Percentiles rank a stretch among this genome's conserved stretches.
Conservation (phyloP, 2,329 filamentous ascomycete species). For the Pestalotiopsis sp. region DNA sequence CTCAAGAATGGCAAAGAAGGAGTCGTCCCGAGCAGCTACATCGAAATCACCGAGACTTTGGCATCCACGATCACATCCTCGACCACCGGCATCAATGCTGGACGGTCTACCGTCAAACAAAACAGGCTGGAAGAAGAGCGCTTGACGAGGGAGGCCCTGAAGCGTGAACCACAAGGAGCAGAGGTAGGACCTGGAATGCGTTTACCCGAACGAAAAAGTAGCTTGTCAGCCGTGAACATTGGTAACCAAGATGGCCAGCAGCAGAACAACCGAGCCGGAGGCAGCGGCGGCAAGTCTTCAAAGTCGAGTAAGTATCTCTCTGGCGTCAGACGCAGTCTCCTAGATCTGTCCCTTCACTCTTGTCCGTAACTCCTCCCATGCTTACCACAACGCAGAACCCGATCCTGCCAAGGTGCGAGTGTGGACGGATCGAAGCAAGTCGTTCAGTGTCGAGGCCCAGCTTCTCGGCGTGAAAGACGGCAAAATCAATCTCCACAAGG, state of each 20-base stretch:
- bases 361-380: too few species aligned
- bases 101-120: constrained; percentile 72
- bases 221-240: constrained; percentile 66
- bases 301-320: constrained; percentile 68
- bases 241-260: constrained; percentile 69
- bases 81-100: constrained; percentile 46
- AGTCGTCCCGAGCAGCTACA: constrained; percentile 94
- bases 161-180: constrained; percentile 62
- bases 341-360: not conserved
- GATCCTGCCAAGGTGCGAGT: constrained; percentile 80
- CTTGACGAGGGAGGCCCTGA: constrained; percentile 77
- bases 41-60: constrained; percentile 77
- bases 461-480: constrained; percentile 93
- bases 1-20: constrained; percentile 92
- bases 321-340: not conserved
- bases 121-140: constrained; percentile 78
- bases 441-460: constrained; percentile 96
- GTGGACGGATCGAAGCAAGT: constrained; percentile 94
- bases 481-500: constrained; percentile 96
- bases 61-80: constrained; percentile 47
- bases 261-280: constrained; percentile 64
- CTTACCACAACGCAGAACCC: constrained; percentile 58
- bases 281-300: constrained; percentile 43
- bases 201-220: constrained; percentile 78
- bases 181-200: constrained; percentile 78